A percentile compares a stretch with the other conserved stretches of the same genome.
Evolutionary conservation across 1,139 yeast species (phyloP).

Genomic region (Candida glucosophila): DNA sequence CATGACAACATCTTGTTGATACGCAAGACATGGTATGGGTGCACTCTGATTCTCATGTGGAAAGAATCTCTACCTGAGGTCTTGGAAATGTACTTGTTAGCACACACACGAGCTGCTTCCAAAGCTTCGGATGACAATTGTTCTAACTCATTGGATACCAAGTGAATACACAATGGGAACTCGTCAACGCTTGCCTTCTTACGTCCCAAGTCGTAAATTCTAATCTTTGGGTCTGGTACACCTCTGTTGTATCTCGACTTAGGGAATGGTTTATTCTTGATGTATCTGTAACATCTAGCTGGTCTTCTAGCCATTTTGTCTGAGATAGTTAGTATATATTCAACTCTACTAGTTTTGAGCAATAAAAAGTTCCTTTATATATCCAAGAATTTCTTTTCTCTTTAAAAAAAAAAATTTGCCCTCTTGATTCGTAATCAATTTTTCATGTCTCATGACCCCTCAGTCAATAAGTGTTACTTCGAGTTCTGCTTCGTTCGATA

Average conservation of each 20-base stretch:
- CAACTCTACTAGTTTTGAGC: no score
- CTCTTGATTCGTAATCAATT: no score
- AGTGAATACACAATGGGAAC: conserved; percentile 98
- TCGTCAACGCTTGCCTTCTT: conserved; percentile 99
- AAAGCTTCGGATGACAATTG: conserved; percentile 99
- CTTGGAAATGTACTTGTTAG: conserved; percentile 98
- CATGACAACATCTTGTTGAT: conserved; percentile 99
- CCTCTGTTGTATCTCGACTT: conserved; percentile 99
- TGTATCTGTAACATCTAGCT: conserved; percentile 99
- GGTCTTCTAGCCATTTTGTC: conserved; percentile 99
- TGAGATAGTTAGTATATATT: conserved; percentile 26
- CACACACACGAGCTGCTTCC: conserved; percentile 99
- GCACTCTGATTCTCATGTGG: conserved; percentile 99
- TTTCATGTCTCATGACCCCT: no score
- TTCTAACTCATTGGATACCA: conserved; percentile 98
- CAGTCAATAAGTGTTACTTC: no score
- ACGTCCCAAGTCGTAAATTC: conserved; percentile 99
- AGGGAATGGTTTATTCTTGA: conserved; percentile 99
- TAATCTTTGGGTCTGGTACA: conserved; percentile 99
- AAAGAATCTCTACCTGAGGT: conserved; percentile 97
- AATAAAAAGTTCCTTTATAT: no score
- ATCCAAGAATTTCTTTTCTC: no score
- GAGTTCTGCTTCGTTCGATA: no score
- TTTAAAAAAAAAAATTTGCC: no score
- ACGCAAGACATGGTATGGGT: conserved; percentile 99